Evolutionary conservation across 345 rosid species (phyloP).

Genomic region (Hirschfeldia incana): DNA sequence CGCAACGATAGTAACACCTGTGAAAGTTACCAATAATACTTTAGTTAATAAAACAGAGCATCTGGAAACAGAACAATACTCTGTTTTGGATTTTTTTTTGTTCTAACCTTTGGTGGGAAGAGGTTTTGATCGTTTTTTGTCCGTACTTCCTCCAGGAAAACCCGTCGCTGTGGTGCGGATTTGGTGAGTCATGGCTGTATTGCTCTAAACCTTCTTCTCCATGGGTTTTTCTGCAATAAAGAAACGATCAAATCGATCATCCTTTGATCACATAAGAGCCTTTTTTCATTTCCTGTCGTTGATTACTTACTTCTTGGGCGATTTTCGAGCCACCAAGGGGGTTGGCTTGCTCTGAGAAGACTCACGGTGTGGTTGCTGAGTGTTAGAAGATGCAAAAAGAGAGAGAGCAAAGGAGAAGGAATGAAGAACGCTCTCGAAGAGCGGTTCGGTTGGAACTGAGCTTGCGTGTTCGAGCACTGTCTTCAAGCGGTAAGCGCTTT

Average conservation of each 20-base stretch:
- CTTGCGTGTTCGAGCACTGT: not conserved
- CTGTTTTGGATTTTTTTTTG: not conserved
- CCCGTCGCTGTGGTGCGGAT: conserved; percentile 26
- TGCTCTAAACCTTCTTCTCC: not conserved
- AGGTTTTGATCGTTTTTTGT: conserved; percentile 42
- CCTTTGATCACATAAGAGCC: too few relatives aligned
- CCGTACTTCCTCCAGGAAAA: conserved; percentile 56
- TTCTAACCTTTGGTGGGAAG: conserved; percentile 39
- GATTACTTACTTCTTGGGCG: conserved; percentile 5
- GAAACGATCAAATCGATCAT: not conserved
- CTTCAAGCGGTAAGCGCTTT: conserved; percentile 16
- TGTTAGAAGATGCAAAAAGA: not conserved
- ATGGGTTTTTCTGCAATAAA: not conserved
- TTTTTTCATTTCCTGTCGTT: not conserved
- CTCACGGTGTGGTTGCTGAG: not conserved
- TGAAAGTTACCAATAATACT: not conserved
- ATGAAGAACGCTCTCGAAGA: conserved; percentile 14
- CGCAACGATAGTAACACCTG: conserved; percentile 51
- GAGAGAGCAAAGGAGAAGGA: conserved; percentile 13
- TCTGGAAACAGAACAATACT: not conserved
- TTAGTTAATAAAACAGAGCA: not conserved
- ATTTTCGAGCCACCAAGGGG: not conserved
- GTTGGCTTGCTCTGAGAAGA: not conserved
- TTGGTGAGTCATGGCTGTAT: not conserved
- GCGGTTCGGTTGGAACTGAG: not conserved